Evolutionary conservation across 2,329 filamentous ascomycete genomes (phyloP).

Genomic region (Lecanicillium sp.): DNA sequence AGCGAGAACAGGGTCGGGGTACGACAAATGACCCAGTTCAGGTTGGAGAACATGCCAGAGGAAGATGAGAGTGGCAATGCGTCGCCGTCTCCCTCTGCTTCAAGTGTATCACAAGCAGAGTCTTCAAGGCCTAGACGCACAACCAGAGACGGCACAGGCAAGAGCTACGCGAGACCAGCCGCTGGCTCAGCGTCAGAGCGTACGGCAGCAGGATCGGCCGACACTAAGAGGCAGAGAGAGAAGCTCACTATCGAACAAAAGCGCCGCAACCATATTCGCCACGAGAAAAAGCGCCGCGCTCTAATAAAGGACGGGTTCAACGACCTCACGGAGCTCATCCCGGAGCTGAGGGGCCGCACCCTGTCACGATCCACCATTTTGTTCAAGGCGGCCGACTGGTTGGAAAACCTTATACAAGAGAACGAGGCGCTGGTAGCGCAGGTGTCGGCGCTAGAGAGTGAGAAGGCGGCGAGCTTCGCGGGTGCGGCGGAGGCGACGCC

Average conservation of each 20-base stretch:
- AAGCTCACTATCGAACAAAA: conserved; percentile 8
- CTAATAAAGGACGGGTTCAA: conserved; percentile 6
- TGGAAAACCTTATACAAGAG: conserved; percentile 2
- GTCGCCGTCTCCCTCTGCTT: neutral
- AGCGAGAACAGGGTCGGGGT: conserved; percentile 1
- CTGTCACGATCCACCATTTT: conserved; percentile 6
- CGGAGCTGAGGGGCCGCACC: conserved; percentile 5
- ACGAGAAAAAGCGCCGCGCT: conserved; percentile 7
- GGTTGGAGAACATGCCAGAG: conserved; percentile 2
- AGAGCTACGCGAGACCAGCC: neutral
- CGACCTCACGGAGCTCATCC: conserved; percentile 6
- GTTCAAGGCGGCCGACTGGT: conserved; percentile 4
- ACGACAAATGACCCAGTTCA: conserved; percentile 5
- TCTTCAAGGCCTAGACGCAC: too few species aligned
- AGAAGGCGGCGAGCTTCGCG: neutral
- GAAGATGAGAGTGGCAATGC: neutral
- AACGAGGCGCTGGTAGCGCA: conserved; percentile 3
- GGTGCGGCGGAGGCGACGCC: too few species aligned
- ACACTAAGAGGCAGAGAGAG: neutral
- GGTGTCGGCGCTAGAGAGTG: neutral
- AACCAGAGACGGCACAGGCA: neutral
- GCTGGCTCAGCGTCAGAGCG: neutral
- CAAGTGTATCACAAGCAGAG: too few species aligned
- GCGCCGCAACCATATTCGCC: conserved; percentile 7
- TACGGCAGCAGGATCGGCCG: neutral